A percentile compares a stretch with the other conserved stretches of the same genome.
These are phyloP conservation scores for Solanum chilense DNA, from an alignment of 257 asterid species.

Conservation along the genomic window DNA sequence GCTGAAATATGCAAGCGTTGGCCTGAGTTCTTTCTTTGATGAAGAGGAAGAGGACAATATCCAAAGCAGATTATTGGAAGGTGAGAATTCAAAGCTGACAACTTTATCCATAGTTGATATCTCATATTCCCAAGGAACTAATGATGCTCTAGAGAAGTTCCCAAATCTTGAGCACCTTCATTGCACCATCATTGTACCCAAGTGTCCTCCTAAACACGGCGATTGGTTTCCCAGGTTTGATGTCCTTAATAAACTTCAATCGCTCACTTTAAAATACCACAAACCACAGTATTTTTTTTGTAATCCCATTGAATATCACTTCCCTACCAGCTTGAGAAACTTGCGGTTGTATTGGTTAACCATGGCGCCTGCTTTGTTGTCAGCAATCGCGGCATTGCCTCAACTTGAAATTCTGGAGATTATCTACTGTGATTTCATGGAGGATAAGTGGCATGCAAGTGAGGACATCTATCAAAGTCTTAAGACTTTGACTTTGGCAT, in stretches of 20 bases:
- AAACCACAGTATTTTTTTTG: rapidly evolving
- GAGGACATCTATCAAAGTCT: neutral
- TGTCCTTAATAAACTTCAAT: neutral
- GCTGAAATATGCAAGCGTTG: neutral
- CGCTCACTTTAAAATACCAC: neutral
- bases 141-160: neutral
- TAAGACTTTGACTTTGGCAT: neutral
- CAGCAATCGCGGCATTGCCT: neutral
- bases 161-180: neutral
- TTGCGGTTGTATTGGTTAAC: neutral
- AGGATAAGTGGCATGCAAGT: neutral
- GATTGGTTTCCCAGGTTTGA: neutral
- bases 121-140: neutral
- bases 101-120: neutral
- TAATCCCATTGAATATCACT: neutral
- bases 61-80: neutral
- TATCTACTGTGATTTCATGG: rapidly evolving
- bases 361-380: neutral
- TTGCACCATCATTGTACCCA: neutral
- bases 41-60: rapidly evolving
- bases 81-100: neutral
- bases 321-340: neutral
- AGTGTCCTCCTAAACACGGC: neutral
- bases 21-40: rapidly evolving
- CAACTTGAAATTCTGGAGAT: neutral